Conservation (phyloP, 148 eudicot genomes). For the Beta vulgaris region DNA sequence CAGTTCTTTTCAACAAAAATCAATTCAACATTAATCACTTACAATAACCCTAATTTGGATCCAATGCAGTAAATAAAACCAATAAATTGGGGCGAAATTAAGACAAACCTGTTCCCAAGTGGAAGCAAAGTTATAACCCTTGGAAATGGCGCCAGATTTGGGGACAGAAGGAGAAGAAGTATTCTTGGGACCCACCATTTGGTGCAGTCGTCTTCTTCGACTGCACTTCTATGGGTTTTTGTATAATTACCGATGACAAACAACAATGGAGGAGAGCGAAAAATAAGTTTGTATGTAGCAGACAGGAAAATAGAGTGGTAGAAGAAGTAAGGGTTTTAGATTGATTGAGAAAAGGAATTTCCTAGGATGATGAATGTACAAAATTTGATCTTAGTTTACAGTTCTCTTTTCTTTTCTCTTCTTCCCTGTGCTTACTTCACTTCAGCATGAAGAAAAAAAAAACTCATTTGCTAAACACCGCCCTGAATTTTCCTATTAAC, state of each 20-base stretch:
- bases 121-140: conserved; percentile 87
- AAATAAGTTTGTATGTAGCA: background rate
- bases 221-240: no score
- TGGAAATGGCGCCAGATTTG: conserved; percentile 72
- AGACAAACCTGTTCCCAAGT: conserved; percentile 84
- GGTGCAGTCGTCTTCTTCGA: background rate
- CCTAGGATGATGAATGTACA: no score
- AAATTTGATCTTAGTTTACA: no score
- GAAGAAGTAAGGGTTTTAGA: background rate
- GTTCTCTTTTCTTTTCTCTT: no score
- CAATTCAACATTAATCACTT: background rate
- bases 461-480: no score
- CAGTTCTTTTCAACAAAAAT: background rate
- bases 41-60: background rate
- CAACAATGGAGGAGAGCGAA: background rate
- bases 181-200: conserved; percentile 32
- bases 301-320: background rate
- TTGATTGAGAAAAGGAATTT: background rate
- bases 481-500: no score
- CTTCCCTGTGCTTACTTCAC: no score
- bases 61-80: no score
- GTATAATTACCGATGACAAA: background rate
- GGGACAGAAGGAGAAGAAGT: conserved; percentile 41
- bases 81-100: background rate
- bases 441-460: no score